A percentile compares a stretch with the other conserved stretches of the same genome.
phyloP scores from a whole-genome alignment of 2,329 filamentous ascomycete species.

The Dothiorella sarmentorum region DNA sequence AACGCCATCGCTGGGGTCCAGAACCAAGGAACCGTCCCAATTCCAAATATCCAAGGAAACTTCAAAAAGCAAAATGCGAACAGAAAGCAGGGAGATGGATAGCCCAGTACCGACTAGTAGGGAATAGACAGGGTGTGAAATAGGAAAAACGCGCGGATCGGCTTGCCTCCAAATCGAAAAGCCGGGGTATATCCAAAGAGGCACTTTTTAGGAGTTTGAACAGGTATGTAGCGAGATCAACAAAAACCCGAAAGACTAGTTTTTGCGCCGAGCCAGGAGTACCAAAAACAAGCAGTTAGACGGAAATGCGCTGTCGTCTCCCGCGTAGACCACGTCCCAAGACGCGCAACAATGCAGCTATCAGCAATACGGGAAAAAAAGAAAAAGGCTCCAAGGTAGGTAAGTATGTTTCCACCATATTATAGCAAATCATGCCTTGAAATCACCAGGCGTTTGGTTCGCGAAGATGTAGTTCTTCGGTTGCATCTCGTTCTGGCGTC shows the following conservation, averaged over 20 bases:
- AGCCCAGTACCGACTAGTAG: too few relatives aligned
- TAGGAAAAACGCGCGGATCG: slow-evolving; percentile 15
- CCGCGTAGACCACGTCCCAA: slow-evolving; percentile 3
- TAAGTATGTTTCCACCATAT: background rate
- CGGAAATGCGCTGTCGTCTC: slow-evolving; percentile 10
- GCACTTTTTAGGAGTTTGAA: slow-evolving; percentile 14
- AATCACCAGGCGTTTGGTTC: slow-evolving; percentile 46
- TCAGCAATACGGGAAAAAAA: slow-evolving; percentile 4
- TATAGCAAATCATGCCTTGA: slow-evolving; percentile 26
- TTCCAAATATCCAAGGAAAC: slow-evolving; percentile 8
- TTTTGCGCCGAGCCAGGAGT: slow-evolving; percentile 10
- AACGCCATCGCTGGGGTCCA: slow-evolving; percentile 11
- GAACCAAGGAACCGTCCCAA: slow-evolving; percentile 7
- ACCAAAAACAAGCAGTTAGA: slow-evolving; percentile 7
- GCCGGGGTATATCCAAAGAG: slow-evolving; percentile 20
- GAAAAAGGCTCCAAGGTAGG: slow-evolving; percentile 1
- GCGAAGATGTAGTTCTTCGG: slow-evolving; percentile 48
- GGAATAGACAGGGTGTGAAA: background rate
- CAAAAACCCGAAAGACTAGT: slow-evolving; percentile 10
- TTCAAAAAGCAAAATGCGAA: background rate
- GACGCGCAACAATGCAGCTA: background rate
- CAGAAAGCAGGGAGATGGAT: too few relatives aligned
- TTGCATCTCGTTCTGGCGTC: slow-evolving; percentile 28
- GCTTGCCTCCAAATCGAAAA: slow-evolving; percentile 17
- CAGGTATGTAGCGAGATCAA: slow-evolving; percentile 17